Base-by-base conservation (phyloP, 2,329 filamentous ascomycete species). In the Pyricularia pennisetigena region DNA sequence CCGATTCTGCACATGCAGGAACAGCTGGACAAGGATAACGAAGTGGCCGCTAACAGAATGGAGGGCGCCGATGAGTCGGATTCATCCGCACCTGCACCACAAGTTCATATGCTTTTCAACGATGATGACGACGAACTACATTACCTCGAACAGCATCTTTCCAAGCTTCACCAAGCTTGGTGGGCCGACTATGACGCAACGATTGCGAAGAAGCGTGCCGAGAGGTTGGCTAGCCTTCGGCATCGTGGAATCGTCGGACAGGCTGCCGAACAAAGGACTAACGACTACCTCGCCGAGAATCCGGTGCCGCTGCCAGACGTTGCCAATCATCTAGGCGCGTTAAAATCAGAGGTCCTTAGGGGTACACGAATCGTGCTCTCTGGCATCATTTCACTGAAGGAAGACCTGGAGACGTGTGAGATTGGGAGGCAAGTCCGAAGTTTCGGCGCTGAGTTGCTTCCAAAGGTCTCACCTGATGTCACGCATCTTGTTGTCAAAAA, bases 1-100 rank as follows among this genome's bases (percentile, higher is more conserved):
- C 95, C 95, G 0, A 80, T 99, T 30, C 81, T 97, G n/a, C 92
- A 95, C 75, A 90, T 97, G 80, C 95, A 99, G 77, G 91, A 97
- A 74, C 85, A 93, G 76, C 84, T 97, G 26, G 95, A 99, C 74
- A 91, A 92, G 73, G 91, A 93, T 74, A 91, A 94, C 72, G 88
- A 92, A 59, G 83, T 85, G 54, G 85, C 81, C 2, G 49, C 54
- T 57, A 57, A 35, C 54, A 67, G 32, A 24, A 57, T 32, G 30
- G 49, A 67, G 23, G 68, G 86, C 84, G 70, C 82, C 78, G 69
- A 78, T 78, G 2, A 78, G 78, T 6, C 26, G 57, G 68, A 70
- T 81, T 78, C 30, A 75, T 71, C 67, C 69, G 71, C 57, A 71
- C 67, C 6, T 68, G 72, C 2, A 69, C 76, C 0, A 72, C 28